Base-by-base conservation (phyloP, 108 stramenopile genomes). In the Aurantiochytrium sp. region DNA sequence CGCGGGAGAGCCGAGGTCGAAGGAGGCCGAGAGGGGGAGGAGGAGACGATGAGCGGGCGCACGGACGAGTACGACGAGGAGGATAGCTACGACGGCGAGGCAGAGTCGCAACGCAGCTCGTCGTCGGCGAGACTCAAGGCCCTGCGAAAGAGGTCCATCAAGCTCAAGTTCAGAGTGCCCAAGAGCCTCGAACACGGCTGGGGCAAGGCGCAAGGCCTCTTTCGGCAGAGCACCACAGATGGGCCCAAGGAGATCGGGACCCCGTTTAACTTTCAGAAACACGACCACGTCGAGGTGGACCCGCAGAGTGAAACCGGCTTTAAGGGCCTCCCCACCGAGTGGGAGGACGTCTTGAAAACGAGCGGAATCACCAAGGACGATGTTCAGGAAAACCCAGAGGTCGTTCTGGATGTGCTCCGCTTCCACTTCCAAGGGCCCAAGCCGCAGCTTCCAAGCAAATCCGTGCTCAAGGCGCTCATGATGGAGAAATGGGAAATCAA, bases 301-400 rank as follows among this genome's bases (percentile, higher is more conserved):
- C 59, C 93, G 29, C 45, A 91, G 44, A 60, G 59, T 4, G 60
- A 87, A 5, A 60, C 89, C 47, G 93, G 93, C 19, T 92, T 94
- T 58, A 72, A 25, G 35, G 94, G 94, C 6, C 91, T 95, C 5
- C 95, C 95, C 5, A 16, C 88, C 18, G 87, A 88, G 25, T 94
- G 94, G 95, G 92, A 90, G 18, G 64, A 58, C 44, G 90, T 94
- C 42, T 90, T 95, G 29, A 92, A 93, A 88, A 89, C 89, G 21
- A 92, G 92, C 43, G 95, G 95, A 5, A 95, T 95, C 87, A 90
- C 95, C n/a, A 94, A 93, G 64, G 92, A 94, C 57, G 94, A 95
- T 44, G 93, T 91, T 5, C 90, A 60, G 47, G 93, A 83, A 18
- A 91, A 95, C 91, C 95, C 95, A 4, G 93, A 95, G 59, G 92